Evolutionary conservation across 176 grass and related monocot species (phyloP), one percentile per base, ranked within the genome.

Genomic region (Thinopyrum elongatum): DNA sequence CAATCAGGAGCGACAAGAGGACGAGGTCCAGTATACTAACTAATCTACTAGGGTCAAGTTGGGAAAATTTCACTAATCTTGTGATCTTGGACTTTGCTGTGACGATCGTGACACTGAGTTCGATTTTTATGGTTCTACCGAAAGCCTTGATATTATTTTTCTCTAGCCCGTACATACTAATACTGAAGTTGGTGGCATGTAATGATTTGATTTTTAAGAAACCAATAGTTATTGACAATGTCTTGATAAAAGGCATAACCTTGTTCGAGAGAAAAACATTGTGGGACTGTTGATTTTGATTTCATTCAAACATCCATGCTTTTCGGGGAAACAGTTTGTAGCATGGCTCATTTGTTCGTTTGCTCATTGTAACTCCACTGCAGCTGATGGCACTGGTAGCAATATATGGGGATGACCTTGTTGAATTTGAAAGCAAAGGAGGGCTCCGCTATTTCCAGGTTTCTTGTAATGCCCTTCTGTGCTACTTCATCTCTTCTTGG

Each of bases 401-500:
- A 82, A 93, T 93, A 57, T 90, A 87, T 15, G 82, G 84, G 10
- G 65, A 74, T 41, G 86, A 90, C 82, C 81, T 87, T 26, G 41
- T 46, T 25, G 51, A 60, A 19, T 87, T 82, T 1, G 27, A 53
- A 78, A 86, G 41, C 63, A 94, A 89, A 89, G 77, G 60, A 81
- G 81, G 87, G 61, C 85, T 89, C 55, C 46, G 9, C 7, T 89
- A 21, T 80, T 91, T 94, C 11, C 89, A 94, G 92, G 92, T 94
- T 76, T 59, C 30, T 74, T 59, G 10, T 27, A 6, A 30, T 80
- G 57, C 14, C 25, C 46, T 26, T 42, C 2, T 31, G 4, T 71
- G 70, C 5, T 49, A 9, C 46, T 85, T 49, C 61, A 81, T 8
- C 14, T 89, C 7, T 25, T 67, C 34, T 74, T 39, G 27, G 46